Percentiles rank a stretch among this genome's conserved stretches.
Evolutionary conservation across 2,329 filamentous ascomycete species (phyloP).

Genomic region (Talaromyces pinophilus): DNA sequence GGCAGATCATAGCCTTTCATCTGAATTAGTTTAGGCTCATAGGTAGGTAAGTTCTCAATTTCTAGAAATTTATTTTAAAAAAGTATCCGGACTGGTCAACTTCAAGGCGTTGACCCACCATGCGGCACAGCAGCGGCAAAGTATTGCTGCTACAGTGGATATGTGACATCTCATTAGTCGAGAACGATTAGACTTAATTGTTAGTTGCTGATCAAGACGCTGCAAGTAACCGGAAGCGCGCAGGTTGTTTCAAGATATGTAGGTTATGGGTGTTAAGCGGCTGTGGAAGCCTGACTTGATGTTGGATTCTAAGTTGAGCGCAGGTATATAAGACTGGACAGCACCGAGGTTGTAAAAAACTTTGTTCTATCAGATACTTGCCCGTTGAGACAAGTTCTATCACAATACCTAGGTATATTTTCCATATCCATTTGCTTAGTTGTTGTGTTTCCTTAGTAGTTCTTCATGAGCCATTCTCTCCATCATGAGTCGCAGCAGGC

Average conservation of each 20-base stretch:
- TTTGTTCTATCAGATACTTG: neutral
- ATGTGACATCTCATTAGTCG: neutral
- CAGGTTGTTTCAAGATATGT: constrained; percentile 14
- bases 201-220: neutral
- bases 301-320: neutral
- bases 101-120: neutral
- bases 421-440: neutral
- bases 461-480: neutral
- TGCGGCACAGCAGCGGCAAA: constrained; percentile 9
- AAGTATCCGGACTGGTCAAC: neutral
- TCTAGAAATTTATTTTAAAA: neutral
- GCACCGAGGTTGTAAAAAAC: neutral
- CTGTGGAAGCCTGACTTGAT: neutral
- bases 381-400: neutral
- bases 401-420: neutral
- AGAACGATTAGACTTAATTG: neutral
- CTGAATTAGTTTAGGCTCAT: neutral
- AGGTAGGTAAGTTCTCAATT: neutral
- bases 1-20: neutral
- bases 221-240: constrained; percentile 2
- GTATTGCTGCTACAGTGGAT: neutral
- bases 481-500: constrained; percentile 6
- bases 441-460: neutral
- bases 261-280: neutral
- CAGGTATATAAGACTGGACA: constrained; percentile 8